Evolutionary conservation across 2,329 filamentous ascomycete genomes (phyloP).

Genomic region (Apiospora saccharicola): DNA sequence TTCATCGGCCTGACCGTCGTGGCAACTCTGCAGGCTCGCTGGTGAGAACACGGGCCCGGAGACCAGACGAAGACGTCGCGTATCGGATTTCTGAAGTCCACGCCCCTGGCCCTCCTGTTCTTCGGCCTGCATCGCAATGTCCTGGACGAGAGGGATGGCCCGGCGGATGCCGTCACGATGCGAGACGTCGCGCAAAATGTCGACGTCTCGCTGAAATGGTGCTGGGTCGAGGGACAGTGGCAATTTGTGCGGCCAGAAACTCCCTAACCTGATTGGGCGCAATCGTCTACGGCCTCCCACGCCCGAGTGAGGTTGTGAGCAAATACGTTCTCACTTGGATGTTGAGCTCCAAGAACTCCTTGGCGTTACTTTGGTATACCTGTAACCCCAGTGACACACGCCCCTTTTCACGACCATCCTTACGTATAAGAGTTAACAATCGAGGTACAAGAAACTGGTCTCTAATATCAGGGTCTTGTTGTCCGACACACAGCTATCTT

Average conservation of each 20-base stretch:
- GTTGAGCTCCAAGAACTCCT: no score
- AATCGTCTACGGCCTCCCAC: no score
- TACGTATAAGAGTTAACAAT: no score
- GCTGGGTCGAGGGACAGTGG: neutral
- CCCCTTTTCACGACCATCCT: neutral
- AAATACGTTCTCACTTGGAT: no score
- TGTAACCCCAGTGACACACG: no score
- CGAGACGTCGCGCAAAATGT: neutral
- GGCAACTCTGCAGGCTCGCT: neutral
- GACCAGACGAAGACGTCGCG: neutral
- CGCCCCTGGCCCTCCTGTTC: neutral
- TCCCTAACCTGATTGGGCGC: no score
- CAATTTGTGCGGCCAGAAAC: neutral
- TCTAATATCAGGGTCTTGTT: neutral
- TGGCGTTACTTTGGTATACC: no score
- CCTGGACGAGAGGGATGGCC: neutral
- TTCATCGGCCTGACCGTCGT: neutral
- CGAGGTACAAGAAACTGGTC: no score
- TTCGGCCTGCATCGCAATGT: slow-evolving; percentile 2
- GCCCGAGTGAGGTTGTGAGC: no score
- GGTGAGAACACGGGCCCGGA: neutral
- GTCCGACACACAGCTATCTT: neutral
- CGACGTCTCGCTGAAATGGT: neutral
- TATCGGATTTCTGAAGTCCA: neutral
- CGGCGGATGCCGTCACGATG: neutral